phyloP scores from a whole-genome alignment of 768 basidiomycete species.

The Collybia nuda region DNA sequence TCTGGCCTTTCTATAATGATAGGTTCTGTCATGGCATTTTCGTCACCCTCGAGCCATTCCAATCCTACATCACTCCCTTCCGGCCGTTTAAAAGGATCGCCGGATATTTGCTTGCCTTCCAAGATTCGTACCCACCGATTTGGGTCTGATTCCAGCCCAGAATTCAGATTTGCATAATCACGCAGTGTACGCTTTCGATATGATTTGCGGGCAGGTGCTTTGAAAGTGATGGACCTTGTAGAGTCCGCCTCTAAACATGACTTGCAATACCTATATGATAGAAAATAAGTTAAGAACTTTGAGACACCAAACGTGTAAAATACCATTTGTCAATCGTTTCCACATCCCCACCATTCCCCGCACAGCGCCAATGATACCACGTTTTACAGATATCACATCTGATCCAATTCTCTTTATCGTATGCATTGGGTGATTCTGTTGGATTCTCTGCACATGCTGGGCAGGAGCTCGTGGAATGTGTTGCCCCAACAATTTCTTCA shows the following conservation, averaged over 20 bases:
- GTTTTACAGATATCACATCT: constrained; percentile 78
- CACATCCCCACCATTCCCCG: constrained; percentile 62
- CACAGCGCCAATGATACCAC: constrained; percentile 87
- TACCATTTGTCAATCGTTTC: constrained; percentile 80
- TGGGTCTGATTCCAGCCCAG: constrained; percentile 62
- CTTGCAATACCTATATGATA: constrained; percentile 61
- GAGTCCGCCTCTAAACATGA: constrained; percentile 61
- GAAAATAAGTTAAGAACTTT: constrained; percentile 8
- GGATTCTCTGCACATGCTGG: constrained; percentile 49
- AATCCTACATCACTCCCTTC: constrained; percentile 62
- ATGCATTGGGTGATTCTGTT: constrained; percentile 27
- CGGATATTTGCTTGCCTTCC: constrained; percentile 62
- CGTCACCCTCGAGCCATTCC: constrained; percentile 75
- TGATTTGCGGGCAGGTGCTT: constrained; percentile 80
- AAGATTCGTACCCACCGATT: constrained; percentile 69
- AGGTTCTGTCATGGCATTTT: constrained; percentile 77
- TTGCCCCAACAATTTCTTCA: constrained; percentile 20
- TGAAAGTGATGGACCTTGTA: constrained; percentile 66
- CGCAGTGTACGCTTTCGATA: constrained; percentile 69
- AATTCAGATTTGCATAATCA: constrained; percentile 78
- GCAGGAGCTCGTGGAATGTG: constrained; percentile 31
- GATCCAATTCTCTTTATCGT: constrained; percentile 75
- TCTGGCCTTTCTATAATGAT: constrained; percentile 77
- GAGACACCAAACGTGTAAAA: constrained; percentile 15
- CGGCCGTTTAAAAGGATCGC: constrained; percentile 67